Base-by-base conservation (phyloP, 331 rosid species). In the Acacia concinna region DNA sequence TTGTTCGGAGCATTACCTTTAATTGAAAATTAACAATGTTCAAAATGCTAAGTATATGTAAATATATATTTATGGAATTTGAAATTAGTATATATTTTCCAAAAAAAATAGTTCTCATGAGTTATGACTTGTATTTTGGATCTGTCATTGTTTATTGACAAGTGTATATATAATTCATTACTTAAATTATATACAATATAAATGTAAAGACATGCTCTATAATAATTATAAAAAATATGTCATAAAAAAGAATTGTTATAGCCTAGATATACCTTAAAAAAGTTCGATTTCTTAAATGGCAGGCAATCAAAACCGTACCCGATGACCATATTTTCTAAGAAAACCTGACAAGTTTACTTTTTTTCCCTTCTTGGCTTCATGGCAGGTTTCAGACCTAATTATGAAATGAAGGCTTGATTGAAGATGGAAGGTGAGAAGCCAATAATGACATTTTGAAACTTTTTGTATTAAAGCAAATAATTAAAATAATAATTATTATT, bases 391-490 rank as follows among this genome's bases (percentile, higher is more conserved):
- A 9, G 34, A 49, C 78, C 78, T 28, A 56, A 40, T 65, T 20
- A 80, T 40, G 77, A 34, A 21, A n/a, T 17, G 27, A 74, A 41
- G 40, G 70, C 63, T 57, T 56, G 35, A 54, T 51, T 38, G n/a
- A 25, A 2, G 46, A 67, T 74, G 73, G 49, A 75, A 34, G 63
- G 77, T 59, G 68, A 75, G 73, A 75, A 34, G 30, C 27, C 56
- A 72, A 41, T 56, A 23, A 21, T 75, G 84, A 44, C 54, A 81
- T 18, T 49, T 60, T 4, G 30, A 47, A 66, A 38, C 54, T 41
- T 54, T n/a, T 54, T 21, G 12, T 54, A 54, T 54, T n/a, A 20
- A n/a, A n/a, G n/a, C n/a, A n/a, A 54, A 54, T 54, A 54, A 21
- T 52, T n/a, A n/a, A 52, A 52, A n/a, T 1, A 54, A 7, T 52